Percentiles rank a stretch among this genome's conserved stretches.
Evolutionary conservation across 305 asterid species (phyloP).

Genomic region (Fraxinus baroniana): DNA sequence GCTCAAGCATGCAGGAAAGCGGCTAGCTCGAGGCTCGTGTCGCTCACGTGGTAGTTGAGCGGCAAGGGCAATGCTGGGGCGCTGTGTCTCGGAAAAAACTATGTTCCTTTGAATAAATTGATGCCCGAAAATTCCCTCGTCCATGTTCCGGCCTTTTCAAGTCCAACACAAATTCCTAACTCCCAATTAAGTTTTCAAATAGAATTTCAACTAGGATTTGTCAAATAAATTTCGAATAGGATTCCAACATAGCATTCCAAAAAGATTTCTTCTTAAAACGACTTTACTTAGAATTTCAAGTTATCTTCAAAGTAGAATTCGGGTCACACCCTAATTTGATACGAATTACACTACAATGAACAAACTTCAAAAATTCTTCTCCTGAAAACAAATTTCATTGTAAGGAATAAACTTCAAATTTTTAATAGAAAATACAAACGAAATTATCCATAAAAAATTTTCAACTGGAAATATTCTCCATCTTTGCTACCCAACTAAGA

Average conservation of each 20-base stretch:
- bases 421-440: background rate
- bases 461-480: background rate
- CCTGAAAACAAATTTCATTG: background rate
- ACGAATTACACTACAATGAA: too few species aligned
- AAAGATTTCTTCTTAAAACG: background rate
- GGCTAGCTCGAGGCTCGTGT: background rate
- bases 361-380: background rate
- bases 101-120: background rate
- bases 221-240: background rate
- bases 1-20: too few species aligned
- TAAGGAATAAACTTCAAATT: background rate
- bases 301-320: background rate
- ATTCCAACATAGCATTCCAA: background rate
- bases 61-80: background rate
- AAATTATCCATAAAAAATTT: background rate
- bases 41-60: background rate
- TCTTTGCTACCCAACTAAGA: background rate
- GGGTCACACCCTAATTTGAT: background rate
- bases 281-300: background rate
- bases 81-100: background rate
- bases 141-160: background rate
- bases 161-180: background rate
- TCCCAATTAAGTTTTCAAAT: background rate
- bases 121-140: background rate
- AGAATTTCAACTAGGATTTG: background rate